Conservation (phyloP, 305 asterid genomes). For the Solanum aculeatissimum region DNA sequence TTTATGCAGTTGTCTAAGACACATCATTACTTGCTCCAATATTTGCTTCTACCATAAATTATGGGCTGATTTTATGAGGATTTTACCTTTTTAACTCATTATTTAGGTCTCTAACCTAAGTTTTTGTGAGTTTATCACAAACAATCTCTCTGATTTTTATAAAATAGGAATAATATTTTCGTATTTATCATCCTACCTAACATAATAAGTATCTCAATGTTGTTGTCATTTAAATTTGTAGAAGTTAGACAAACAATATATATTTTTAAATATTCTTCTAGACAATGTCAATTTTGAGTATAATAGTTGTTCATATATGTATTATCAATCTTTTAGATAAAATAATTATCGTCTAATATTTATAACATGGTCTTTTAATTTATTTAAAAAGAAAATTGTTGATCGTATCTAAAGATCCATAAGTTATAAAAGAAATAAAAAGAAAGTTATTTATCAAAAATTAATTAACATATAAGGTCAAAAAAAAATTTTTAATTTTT, state of each 20-base stretch:
- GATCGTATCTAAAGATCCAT: not conserved
- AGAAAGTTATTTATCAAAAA: not conserved
- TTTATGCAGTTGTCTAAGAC: not conserved
- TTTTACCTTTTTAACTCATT: not conserved
- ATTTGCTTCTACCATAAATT: not conserved
- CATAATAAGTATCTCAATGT: too few relatives aligned
- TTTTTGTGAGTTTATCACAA: not conserved
- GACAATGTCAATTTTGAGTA: not conserved
- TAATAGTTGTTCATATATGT: not conserved
- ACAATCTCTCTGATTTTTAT: too few relatives aligned
- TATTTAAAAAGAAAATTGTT: too few relatives aligned
- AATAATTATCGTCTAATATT: not conserved
- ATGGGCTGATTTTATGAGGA: not conserved
- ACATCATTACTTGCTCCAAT: not conserved
- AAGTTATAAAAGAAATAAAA: not conserved
- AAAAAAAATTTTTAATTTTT: too few relatives aligned
- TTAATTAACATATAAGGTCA: not conserved
- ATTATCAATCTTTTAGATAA: not conserved
- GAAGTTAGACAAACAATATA: too few relatives aligned
- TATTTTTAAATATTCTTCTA: not conserved
- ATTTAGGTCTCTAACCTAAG: not conserved
- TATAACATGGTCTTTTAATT: not conserved
- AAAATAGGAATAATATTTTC: too few relatives aligned
- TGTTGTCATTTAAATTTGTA: too few relatives aligned
- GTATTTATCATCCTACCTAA: not conserved